Percentiles rank a stretch among this genome's conserved stretches.
phyloP scores from a whole-genome alignment of 2,329 filamentous ascomycete species.

The Claviceps quebecensis region DNA sequence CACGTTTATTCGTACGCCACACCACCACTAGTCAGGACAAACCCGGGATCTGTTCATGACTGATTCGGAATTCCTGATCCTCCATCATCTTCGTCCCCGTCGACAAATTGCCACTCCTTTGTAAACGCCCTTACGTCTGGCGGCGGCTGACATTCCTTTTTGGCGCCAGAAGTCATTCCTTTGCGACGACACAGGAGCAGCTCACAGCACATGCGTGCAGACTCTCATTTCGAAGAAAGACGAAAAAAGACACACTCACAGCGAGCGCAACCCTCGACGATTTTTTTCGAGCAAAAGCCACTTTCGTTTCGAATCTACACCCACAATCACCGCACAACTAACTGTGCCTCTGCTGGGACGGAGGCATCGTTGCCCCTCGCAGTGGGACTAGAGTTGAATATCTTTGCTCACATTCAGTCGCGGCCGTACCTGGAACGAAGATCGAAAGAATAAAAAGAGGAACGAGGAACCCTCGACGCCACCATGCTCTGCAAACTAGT shows the following conservation, averaged over 20 bases:
- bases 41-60: background rate
- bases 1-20: background rate
- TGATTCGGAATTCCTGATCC: background rate
- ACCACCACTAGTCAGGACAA: background rate
- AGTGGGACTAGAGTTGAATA: background rate
- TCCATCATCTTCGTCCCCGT: background rate
- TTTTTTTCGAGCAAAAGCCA: background rate
- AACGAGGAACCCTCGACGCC: background rate
- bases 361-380: background rate
- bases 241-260: background rate
- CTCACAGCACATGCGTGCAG: background rate
- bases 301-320: background rate
- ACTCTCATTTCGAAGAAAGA: no score
- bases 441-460: background rate
- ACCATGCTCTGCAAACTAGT: constrained; percentile 11
- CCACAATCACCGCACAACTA: background rate
- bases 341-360: constrained; percentile 1
- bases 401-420: background rate
- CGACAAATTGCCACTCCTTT: constrained; percentile 4
- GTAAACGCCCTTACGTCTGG: background rate
- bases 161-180: background rate
- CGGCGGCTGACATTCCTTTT: constrained; percentile 2
- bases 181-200: background rate
- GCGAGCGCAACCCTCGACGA: background rate
- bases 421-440: no score